Evolutionary conservation across 2,329 filamentous ascomycete species (phyloP).

Genomic region (Clarireedia paspali): DNA sequence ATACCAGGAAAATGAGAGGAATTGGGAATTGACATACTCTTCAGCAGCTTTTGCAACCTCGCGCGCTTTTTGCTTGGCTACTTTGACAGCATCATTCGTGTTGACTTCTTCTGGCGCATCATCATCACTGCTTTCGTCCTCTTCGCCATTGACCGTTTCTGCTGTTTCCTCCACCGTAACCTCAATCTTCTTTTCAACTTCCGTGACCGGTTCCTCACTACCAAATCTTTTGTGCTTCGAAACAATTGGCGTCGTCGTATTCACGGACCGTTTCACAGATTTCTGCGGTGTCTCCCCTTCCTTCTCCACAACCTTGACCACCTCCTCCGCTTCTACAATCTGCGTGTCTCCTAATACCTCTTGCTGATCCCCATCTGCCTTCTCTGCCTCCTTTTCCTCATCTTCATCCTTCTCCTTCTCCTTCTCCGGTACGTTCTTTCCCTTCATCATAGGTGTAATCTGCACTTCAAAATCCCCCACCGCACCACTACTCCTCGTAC

Average conservation of each 20-base stretch:
- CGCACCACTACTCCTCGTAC: slow-evolving; percentile 6
- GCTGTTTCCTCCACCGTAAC: neutral
- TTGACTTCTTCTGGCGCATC: slow-evolving; percentile 27
- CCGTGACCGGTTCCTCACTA: slow-evolving; percentile 17
- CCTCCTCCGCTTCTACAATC: neutral
- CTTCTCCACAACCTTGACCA: neutral
- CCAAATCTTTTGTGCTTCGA: slow-evolving; percentile 21
- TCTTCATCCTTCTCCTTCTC: slow-evolving; percentile 17
- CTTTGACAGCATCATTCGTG: slow-evolving; percentile 19
- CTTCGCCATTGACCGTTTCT: neutral
- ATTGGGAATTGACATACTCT: slow-evolving; percentile 16
- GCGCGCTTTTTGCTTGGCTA: slow-evolving; percentile 14
- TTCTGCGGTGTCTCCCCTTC: neutral
- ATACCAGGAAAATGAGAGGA: slow-evolving; percentile 4
- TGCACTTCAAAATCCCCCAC: slow-evolving; percentile 7
- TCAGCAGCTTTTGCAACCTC: slow-evolving; percentile 25
- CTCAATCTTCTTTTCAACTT: neutral
- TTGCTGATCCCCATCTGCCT: slow-evolving; percentile 22
- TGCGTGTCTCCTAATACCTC: neutral
- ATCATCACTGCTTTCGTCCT: slow-evolving; percentile 24
- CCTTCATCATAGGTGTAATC: slow-evolving; percentile 18
- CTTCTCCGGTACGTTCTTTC: slow-evolving; percentile 20
- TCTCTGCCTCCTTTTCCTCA: slow-evolving; percentile 7
- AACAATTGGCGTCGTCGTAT: neutral
- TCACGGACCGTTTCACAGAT: neutral